Conservation (phyloP, 1,139 yeast genomes). For the Protomyces inouyei region DNA sequence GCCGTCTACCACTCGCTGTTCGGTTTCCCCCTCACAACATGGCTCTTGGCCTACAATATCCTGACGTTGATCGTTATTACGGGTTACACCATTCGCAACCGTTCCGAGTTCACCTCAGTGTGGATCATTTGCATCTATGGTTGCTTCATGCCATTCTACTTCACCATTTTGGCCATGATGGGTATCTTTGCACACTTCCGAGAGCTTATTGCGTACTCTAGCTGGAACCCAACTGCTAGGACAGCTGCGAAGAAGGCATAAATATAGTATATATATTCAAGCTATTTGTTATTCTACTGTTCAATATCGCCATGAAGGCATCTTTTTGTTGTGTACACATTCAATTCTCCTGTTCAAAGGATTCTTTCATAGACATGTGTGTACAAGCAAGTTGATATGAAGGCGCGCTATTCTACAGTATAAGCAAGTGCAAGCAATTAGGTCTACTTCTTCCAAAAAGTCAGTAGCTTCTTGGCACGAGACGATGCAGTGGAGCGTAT, state of each 20-base stretch:
- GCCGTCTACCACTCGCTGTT: constrained; percentile 22
- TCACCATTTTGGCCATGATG: constrained; percentile 25
- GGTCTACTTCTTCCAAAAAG: background rate
- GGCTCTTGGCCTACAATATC: constrained; percentile 23
- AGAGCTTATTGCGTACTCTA: constrained; percentile 13
- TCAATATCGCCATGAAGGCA: too few species aligned
- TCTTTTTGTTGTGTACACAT: too few species aligned
- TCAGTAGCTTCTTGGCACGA: constrained; percentile 5
- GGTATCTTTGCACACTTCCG: constrained; percentile 26
- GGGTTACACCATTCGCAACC: constrained; percentile 25
- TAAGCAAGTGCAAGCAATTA: too few species aligned
- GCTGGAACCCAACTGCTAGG: constrained; percentile 22
- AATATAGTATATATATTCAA: background rate
- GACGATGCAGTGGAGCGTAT: constrained; percentile 20
- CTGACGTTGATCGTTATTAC: constrained; percentile 23
- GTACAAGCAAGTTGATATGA: too few species aligned
- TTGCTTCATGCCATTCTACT: constrained; percentile 21
- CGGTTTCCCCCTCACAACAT: constrained; percentile 16
- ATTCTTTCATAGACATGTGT: too few species aligned
- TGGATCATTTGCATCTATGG: constrained; percentile 19
- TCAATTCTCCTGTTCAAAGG: too few species aligned
- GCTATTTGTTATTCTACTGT: too few species aligned
- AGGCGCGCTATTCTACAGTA: too few species aligned
- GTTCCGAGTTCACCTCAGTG: constrained; percentile 21
- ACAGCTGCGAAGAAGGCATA: constrained; percentile 11